Evolutionary conservation across 331 rosid species (phyloP).

Genomic region (Pyracantha coccinea): DNA sequence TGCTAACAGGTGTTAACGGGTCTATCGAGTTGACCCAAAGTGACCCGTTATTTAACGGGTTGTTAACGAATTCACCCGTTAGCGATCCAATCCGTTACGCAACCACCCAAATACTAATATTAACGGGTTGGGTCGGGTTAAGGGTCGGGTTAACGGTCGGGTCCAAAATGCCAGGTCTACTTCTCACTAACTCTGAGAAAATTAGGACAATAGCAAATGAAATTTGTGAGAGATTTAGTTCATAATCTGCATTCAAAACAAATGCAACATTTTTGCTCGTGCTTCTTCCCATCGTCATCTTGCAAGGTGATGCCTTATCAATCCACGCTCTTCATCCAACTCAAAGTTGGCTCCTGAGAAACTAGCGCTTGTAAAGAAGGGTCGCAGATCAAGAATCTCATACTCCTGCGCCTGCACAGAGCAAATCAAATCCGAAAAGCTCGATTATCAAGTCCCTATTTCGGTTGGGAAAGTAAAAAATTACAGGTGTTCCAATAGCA

Average conservation of each 20-base stretch:
- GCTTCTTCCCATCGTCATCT: conserved; percentile 10
- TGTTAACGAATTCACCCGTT: too few species aligned
- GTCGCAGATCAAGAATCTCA: conserved; percentile 69
- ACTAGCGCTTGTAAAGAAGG: conserved; percentile 61
- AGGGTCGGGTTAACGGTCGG: too few species aligned
- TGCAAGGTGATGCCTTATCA: conserved; percentile 56
- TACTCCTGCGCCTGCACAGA: conserved; percentile 80
- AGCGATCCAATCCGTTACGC: too few species aligned
- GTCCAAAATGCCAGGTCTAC: too few species aligned
- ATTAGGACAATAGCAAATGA: too few species aligned
- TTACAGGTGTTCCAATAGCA: neutral
- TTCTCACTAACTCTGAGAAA: too few species aligned
- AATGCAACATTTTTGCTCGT: neutral
- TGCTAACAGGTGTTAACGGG: too few species aligned
- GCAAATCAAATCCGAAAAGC: neutral
- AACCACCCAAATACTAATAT: too few species aligned
- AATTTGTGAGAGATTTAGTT: too few species aligned
- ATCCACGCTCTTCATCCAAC: conserved; percentile 54
- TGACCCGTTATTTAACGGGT: too few species aligned
- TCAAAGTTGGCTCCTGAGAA: conserved; percentile 54
- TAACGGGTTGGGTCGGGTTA: too few species aligned
- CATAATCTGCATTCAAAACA: neutral
- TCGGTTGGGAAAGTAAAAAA: neutral
- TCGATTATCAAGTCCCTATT: neutral
- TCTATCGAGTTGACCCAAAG: too few species aligned